A percentile compares a stretch with the other conserved stretches of the same genome.
These are phyloP conservation scores for Mycosarcoma maydis DNA, from an alignment of 1,284 basidiomycete species.

Conservation along the genomic window DNA sequence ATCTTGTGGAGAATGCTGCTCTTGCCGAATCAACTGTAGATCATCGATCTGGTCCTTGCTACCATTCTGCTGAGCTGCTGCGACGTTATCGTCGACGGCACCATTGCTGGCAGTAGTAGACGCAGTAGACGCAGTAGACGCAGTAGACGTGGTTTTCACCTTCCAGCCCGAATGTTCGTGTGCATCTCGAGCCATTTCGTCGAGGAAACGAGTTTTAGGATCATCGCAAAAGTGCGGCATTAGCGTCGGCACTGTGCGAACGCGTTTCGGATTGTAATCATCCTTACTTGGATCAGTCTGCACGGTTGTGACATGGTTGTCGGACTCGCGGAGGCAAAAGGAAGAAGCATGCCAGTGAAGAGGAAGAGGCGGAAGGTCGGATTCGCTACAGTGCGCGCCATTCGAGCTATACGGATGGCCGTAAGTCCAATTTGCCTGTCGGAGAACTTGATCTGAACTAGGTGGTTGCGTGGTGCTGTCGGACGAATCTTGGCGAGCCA, in stretches of 20 bases:
- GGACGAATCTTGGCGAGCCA: conserved; percentile 14
- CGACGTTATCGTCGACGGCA: background rate
- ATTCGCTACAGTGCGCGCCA: conserved; percentile 10
- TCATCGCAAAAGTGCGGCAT: conserved; percentile 66
- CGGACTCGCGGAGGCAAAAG: conserved; percentile 13
- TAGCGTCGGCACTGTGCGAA: conserved; percentile 53
- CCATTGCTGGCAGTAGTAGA: background rate
- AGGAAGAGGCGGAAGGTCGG: conserved; percentile 49
- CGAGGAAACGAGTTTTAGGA: conserved; percentile 65
- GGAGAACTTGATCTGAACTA: background rate
- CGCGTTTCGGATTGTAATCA: conserved; percentile 25
- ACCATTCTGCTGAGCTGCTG: conserved; percentile 9
- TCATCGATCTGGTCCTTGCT: conserved; percentile 4
- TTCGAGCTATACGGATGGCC: conserved; percentile 60
- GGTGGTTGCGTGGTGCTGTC: background rate
- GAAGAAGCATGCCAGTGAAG: conserved; percentile 38
- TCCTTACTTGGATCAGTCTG: conserved; percentile 7
- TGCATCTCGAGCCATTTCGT: conserved; percentile 58
- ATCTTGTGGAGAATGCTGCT: background rate
- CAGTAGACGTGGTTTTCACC: conserved; percentile 6
- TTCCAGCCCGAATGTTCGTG: conserved; percentile 60
- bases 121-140: background rate
- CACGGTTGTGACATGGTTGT: background rate
- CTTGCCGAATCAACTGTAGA: background rate
- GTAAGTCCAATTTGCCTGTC: conserved; percentile 52